Evolutionary conservation across 2,329 filamentous ascomycete genomes (phyloP).

Genomic region (Triangularia verruculosa): DNA sequence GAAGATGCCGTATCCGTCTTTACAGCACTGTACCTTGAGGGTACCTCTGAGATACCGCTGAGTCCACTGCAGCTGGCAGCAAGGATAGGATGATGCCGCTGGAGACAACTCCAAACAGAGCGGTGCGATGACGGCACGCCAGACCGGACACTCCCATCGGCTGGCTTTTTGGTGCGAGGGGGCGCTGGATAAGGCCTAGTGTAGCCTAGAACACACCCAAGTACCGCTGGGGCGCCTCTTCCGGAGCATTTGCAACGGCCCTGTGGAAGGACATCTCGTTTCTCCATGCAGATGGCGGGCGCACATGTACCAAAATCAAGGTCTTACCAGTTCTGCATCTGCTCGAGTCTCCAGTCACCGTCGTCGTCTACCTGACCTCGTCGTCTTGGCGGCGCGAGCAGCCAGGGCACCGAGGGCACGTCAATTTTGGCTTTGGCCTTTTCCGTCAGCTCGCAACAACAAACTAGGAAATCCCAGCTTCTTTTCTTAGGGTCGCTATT

Average conservation of each 20-base stretch:
- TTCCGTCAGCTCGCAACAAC: background rate
- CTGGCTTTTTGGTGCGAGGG: background rate
- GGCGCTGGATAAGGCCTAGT: background rate
- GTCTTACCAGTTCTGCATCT: constrained; percentile 17
- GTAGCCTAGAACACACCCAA: background rate
- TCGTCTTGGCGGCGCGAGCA: background rate
- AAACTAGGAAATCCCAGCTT: background rate
- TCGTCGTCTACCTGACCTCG: background rate
- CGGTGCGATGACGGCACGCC: background rate
- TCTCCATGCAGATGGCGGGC: background rate
- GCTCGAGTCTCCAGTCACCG: background rate
- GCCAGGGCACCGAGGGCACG: background rate
- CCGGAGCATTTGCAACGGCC: constrained; percentile 2
- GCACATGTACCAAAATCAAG: constrained; percentile 16
- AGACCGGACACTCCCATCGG: background rate
- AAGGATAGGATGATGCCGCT: background rate
- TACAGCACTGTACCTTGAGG: background rate
- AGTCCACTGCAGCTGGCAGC: background rate
- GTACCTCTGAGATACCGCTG: background rate
- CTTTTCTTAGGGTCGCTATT: background rate
- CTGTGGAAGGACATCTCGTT: background rate
- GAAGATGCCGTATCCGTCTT: background rate
- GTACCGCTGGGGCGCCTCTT: background rate
- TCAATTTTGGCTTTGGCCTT: constrained; percentile 5
- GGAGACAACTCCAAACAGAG: background rate